Evolutionary conservation across 2,329 filamentous ascomycete genomes (phyloP).

Genomic region (Cercospora janseana): DNA sequence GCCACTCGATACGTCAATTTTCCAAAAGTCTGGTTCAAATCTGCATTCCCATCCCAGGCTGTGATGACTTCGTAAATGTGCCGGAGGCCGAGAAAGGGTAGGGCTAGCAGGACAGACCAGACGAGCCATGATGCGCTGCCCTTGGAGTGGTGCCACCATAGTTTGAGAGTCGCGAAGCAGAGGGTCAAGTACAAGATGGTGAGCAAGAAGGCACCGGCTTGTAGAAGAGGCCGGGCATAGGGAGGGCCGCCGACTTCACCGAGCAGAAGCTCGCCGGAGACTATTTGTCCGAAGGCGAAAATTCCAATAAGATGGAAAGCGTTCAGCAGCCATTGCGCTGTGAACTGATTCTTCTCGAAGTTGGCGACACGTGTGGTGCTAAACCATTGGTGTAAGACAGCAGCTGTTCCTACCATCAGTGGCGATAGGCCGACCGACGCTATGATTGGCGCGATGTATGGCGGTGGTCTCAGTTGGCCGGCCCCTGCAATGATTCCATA

Average conservation of each 20-base stretch:
- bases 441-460: slow-evolving; percentile 12
- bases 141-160: slow-evolving; percentile 6
- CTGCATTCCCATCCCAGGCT: slow-evolving; percentile 6
- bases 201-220: slow-evolving; percentile 11
- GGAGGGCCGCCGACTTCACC: slow-evolving; percentile 1
- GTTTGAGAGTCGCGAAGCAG: slow-evolving; percentile 4
- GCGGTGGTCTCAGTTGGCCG: slow-evolving; percentile 7
- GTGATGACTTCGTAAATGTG: slow-evolving; percentile 13
- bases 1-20: slow-evolving; percentile 6
- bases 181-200: slow-evolving; percentile 1
- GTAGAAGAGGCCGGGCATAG: slow-evolving; percentile 2
- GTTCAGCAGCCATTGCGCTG: slow-evolving; percentile 10
- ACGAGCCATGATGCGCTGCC: slow-evolving; percentile 9
- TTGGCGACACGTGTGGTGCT: not conserved
- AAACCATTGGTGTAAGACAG: slow-evolving; percentile 11
- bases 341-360: not conserved
- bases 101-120: slow-evolving; percentile 13
- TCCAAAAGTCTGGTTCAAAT: slow-evolving; percentile 9
- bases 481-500: slow-evolving; percentile 11
- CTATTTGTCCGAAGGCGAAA: slow-evolving; percentile 6
- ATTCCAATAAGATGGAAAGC: slow-evolving; percentile 11
- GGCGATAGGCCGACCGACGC: slow-evolving; percentile 5
- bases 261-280: not conserved
- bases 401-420: slow-evolving; percentile 10
- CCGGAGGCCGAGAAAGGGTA: slow-evolving; percentile 11